These are phyloP conservation scores for Prunella vulgaris DNA, from an alignment of 257 asterid species.

Conservation along the genomic window DNA sequence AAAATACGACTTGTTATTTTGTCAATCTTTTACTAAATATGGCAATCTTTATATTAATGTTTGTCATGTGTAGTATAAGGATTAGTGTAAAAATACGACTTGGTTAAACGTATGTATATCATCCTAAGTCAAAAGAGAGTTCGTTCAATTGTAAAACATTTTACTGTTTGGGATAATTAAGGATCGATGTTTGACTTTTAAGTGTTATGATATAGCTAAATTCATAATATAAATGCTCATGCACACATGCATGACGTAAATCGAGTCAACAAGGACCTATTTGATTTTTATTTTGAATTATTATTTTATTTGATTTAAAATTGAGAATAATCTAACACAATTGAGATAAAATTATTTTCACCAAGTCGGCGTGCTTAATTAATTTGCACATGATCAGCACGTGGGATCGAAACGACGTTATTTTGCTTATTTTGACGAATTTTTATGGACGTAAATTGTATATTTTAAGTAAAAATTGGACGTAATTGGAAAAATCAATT, in stretches of 20 bases:
- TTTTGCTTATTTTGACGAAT: no score
- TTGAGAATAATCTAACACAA: background rate
- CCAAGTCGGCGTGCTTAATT: background rate
- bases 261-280: background rate
- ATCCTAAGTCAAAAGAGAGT: background rate
- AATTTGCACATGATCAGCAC: no score
- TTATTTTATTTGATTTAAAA: background rate
- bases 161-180: background rate
- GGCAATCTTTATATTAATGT: background rate
- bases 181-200: background rate
- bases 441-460: no score
- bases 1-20: no score
- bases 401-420: no score
- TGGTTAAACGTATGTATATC: background rate
- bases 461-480: no score
- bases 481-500: no score
- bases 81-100: background rate
- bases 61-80: background rate
- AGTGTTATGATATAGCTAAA: background rate
- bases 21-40: no score
- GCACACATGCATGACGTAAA: background rate
- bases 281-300: background rate
- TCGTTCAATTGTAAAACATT: background rate
- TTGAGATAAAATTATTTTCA: background rate
- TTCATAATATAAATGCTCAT: background rate